Base-by-base conservation (phyloP, 305 asterid species). In the Solanum hybrid region DNA sequence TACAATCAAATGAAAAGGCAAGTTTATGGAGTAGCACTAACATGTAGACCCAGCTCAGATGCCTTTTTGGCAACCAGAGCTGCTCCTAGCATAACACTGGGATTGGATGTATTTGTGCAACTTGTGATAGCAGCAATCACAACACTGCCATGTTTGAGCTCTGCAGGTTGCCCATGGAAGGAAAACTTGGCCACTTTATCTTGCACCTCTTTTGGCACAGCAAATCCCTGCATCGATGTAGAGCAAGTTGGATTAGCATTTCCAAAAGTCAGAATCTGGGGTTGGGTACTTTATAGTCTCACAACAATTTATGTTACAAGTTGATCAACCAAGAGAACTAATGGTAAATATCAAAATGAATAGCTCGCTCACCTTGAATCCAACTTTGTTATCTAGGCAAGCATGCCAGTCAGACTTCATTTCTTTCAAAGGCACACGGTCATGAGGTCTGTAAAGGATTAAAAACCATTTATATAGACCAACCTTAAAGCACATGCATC, bases 61-160 rank as follows among this genome's bases (percentile, higher is more conserved):
- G 99, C 99, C 89, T 96, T 96, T 89, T 97, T 97, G 4, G 99
- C 99, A 80, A 97, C 99, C 77, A 97, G 98, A 66, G 94, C 99
- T n/a, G 99, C 99, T 86, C 99, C 99, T 88, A 97, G 98, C 98
- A 97, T 96, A 45, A 97, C 99, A 91, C 99, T 96, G 88, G 99
- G 99, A 93, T 97, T 96, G 77, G 99, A 97, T 91, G 99, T 97
- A 92, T 97, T 97, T 81, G 99, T 96, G 93, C 99, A 97, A 91
- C 98, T 97, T n/a, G 99, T 96, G 91, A 97, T 97, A 86, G 99
- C 98, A 87, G 99, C 99, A 92, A 97, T 97, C 88, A 97, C 99
- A 37, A 97, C 97, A 87, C 99, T 96, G 13, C 99, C 99, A 89
- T 97, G 98, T 93, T 91, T 97, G 90, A 97, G 99, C 92, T 97